A percentile compares a stretch with the other conserved stretches of the same genome.
Evolutionary conservation across 257 asterid species (phyloP).

Genomic region (Thymus mandschuricus): DNA sequence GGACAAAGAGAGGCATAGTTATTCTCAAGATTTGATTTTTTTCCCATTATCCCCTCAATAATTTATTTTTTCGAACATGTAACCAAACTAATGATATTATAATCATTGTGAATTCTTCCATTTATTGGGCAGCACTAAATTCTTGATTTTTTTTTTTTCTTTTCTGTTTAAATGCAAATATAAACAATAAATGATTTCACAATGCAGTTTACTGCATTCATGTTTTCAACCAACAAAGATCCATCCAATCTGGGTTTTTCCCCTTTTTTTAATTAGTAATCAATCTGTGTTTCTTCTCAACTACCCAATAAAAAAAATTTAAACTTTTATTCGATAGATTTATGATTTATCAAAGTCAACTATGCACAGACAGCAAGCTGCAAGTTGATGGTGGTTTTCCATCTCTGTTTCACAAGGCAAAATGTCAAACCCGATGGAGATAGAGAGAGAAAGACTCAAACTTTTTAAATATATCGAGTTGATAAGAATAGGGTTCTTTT

Average conservation of each 20-base stretch:
- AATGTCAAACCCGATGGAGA: slow-evolving; percentile 40
- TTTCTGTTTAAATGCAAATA: too few relatives aligned
- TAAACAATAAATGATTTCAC: too few relatives aligned
- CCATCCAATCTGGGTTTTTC: slow-evolving; percentile 35
- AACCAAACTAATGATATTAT: background rate
- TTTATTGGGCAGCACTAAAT: too few relatives aligned
- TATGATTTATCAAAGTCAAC: slow-evolving; percentile 51
- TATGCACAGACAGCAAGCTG: slow-evolving; percentile 32
- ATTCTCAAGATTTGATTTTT: slow-evolving; percentile 14
- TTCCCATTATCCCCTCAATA: background rate
- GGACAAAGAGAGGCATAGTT: background rate
- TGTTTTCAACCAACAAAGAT: slow-evolving; percentile 34
- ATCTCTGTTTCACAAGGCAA: slow-evolving; percentile 25
- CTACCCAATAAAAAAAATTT: slow-evolving; percentile 34
- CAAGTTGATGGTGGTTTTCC: slow-evolving; percentile 41
- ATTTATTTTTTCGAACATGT: background rate
- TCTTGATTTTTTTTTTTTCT: too few relatives aligned
- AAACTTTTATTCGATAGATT: slow-evolving; percentile 24
- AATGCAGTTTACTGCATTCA: background rate
- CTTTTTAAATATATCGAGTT: slow-evolving; percentile 18
- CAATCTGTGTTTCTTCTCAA: slow-evolving; percentile 34
- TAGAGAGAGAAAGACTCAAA: slow-evolving; percentile 36
- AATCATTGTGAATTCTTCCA: background rate
- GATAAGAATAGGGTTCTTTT: slow-evolving; percentile 11
- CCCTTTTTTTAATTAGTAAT: background rate